These are phyloP conservation scores for Voacanga thouarsii DNA, from an alignment of 257 asterid genomes.

Conservation along the genomic window DNA sequence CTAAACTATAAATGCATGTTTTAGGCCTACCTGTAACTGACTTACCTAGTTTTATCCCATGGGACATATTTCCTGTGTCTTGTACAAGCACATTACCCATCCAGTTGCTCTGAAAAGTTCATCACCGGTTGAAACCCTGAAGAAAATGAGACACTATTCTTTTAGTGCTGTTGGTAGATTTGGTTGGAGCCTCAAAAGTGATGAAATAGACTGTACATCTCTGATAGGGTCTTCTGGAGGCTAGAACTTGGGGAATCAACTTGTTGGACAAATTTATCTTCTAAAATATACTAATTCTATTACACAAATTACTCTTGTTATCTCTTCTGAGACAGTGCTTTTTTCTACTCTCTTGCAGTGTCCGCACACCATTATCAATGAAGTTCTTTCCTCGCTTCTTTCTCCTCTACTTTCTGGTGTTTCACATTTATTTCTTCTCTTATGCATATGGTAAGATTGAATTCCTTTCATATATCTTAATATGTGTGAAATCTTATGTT, in stretches of 20 bases:
- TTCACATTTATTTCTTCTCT: constrained; percentile 94
- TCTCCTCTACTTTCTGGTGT: constrained; percentile 91
- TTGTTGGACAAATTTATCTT: neutral
- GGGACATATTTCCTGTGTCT: neutral
- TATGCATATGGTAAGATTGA: constrained; percentile 70
- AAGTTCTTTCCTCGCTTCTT: constrained; percentile 99
- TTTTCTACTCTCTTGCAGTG: constrained; percentile 61
- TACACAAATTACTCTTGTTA: neutral
- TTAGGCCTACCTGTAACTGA: neutral
- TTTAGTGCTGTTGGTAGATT: neutral
- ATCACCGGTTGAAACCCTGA: neutral
- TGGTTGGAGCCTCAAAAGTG: neutral
- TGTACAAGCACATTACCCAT: neutral
- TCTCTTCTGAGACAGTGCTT: neutral
- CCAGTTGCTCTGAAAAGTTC: neutral
- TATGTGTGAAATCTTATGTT: neutral
- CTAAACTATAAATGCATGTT: neutral
- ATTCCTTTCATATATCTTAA: constrained; percentile 2
- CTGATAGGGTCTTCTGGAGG: neutral
- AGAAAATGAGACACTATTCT: neutral
- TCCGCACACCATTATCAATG: constrained; percentile 97
- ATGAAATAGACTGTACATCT: neutral
- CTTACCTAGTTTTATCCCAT: neutral
- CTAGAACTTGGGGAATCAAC: neutral
- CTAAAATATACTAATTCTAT: neutral